A percentile compares a stretch with the other conserved stretches of the same genome.
Conservation (phyloP, 345 rosid genomes). For the Ceriops tagal region DNA sequence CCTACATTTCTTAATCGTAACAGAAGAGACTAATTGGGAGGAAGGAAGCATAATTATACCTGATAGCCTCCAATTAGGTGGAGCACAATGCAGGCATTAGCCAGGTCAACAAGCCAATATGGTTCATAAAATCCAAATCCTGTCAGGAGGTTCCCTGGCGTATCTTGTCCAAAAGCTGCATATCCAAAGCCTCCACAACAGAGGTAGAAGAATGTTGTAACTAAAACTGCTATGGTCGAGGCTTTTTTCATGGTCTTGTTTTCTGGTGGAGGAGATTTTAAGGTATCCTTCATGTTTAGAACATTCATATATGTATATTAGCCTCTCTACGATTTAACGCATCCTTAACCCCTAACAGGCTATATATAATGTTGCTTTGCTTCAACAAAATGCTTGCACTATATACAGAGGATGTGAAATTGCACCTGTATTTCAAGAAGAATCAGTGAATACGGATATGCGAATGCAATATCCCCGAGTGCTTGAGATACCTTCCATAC, state of each 20-base stretch:
- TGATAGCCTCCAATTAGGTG: conserved; percentile 55
- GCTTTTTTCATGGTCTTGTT: conserved; percentile 20
- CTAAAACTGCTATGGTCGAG: background rate
- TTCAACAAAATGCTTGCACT: too few relatives aligned
- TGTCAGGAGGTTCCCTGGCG: conserved; percentile 53
- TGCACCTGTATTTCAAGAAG: conserved; percentile 24
- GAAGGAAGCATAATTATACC: conserved; percentile 18
- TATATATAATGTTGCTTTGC: too few relatives aligned
- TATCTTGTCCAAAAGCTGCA: conserved; percentile 45
- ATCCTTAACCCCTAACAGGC: too few relatives aligned
- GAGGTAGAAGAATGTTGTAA: conserved; percentile 18
- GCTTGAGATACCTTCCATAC: conserved; percentile 17
- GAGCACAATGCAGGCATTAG: conserved; percentile 43
- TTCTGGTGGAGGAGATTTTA: conserved; percentile 21
- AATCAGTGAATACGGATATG: conserved; percentile 22
- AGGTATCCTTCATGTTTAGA: conserved; percentile 12
- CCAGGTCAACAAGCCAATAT: conserved; percentile 50
- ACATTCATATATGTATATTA: background rate
- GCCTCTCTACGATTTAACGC: background rate
- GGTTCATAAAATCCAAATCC: conserved; percentile 52
- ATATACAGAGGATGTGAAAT: background rate
- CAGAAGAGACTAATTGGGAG: too few relatives aligned
- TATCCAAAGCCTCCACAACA: conserved; percentile 17
- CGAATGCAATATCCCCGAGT: conserved; percentile 23
- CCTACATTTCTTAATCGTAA: too few relatives aligned